Percentiles rank a stretch among this genome's conserved stretches.
Conservation (phyloP, 352 stramenopile species). For the Globisporangium alternatum region DNA sequence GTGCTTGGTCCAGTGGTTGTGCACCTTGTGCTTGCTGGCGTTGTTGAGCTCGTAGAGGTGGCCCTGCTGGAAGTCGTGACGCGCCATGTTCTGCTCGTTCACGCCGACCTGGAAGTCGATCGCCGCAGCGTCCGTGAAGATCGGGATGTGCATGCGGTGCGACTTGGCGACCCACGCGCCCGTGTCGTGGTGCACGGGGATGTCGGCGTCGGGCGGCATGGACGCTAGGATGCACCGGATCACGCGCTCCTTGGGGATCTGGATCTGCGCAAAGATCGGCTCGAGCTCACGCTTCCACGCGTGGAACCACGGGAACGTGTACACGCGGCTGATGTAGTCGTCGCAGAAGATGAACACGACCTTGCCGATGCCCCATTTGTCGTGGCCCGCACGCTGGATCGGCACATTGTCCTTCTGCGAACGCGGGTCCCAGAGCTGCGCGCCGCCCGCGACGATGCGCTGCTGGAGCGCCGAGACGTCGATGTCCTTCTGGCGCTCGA, state of each 20-base stretch:
- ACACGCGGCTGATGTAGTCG: conserved; percentile 96
- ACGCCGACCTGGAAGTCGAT: conserved; percentile 88
- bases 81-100: conserved; percentile 80
- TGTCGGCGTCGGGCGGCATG: conserved; percentile 93
- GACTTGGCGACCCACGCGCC: conserved; percentile 95
- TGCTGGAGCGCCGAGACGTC: conserved; percentile 64
- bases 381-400: conserved; percentile 93
- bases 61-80: conserved; percentile 91
- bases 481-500: conserved; percentile 56
- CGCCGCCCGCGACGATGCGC: conserved; percentile 45
- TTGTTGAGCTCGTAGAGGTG: conserved; percentile 99
- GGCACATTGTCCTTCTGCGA: conserved; percentile 87
- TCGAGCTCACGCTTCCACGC: conserved; percentile 68
- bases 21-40: conserved; percentile 94
- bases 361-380: conserved; percentile 98
- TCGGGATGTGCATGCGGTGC: conserved; percentile 96
- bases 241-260: conserved; percentile 67
- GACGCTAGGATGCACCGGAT: conserved; percentile 95
- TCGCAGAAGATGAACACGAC: conserved; percentile 98
- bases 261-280: conserved; percentile 89
- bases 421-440: conserved; percentile 60
- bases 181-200: conserved; percentile 97
- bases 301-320: conserved; percentile 95
- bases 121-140: conserved; percentile 79
- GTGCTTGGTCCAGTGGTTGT: conserved; percentile 89